Base-by-base conservation (phyloP, 768 basidiomycete species). In the Trametes maxima region DNA sequence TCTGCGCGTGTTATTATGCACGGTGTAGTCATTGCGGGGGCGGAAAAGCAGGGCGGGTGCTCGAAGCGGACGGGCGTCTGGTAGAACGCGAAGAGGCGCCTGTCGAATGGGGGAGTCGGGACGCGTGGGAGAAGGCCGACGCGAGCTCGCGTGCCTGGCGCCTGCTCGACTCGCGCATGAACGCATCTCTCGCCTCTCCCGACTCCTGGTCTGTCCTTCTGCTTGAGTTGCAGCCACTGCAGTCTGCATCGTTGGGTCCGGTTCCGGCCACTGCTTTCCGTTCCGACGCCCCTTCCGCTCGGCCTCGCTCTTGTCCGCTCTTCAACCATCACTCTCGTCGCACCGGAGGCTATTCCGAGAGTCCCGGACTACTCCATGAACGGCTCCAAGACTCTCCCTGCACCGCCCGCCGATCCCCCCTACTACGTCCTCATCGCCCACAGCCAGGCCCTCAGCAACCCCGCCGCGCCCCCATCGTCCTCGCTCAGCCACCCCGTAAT, bases 401-500 rank as follows among this genome's bases (percentile, higher is more conserved):
- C 64, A 17, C 28, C 62, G 19, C 24, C 57, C 14, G 19, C 24
- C 17, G 71, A 73, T 33, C 79, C 77, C 4, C 91, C 92, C 19
- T 85, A 80, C 74, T 93, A 90, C 67, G 72, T 93, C 40, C 81
- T 94, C 56, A 76, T 88, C 55, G 84, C 88, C 1, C 85, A 86
- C 64, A 81, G 82, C 17, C 76, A 80, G 12, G 70, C 81, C 22
- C 74, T 79, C 2, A 74, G 76, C 12, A 79, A 77, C 33, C 76
- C 76, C 28, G 76, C 63, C 1, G 64, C 60, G 35, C 67, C 78
- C 48, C 33, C 69, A 21, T 63, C 73, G 17, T 54, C 72, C 14
- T 51, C 80, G n/a, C 77, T 90, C 51, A 75, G 80, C 12, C 92
- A 94, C 68, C 89, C 90, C 5, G 75, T 78, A 44, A 86, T 94